Evolutionary conservation across 2,329 filamentous ascomycete species (phyloP).

Genomic region (Xylariaceae sp.): DNA sequence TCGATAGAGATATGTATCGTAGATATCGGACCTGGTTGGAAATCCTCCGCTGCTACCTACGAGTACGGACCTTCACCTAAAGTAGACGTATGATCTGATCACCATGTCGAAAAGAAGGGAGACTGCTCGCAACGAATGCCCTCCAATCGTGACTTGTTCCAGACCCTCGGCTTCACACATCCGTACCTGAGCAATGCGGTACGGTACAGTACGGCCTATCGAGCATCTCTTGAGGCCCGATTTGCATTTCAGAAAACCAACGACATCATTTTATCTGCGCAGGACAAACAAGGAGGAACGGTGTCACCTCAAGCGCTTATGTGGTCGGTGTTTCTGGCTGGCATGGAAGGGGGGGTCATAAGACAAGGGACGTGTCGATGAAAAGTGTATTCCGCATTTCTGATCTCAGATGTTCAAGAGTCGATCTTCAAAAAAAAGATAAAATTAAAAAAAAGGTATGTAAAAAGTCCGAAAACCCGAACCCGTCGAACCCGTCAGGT

Average conservation of each 20-base stretch:
- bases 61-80: background rate
- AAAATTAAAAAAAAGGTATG: no score
- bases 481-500: background rate
- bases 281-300: background rate
- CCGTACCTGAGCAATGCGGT: background rate
- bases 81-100: background rate
- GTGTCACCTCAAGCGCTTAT: background rate
- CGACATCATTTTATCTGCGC: no score
- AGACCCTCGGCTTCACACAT: background rate
- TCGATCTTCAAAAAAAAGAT: background rate
- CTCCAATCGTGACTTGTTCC: background rate
- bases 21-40: background rate
- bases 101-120: background rate
- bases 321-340: background rate
- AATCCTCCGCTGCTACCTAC: background rate
- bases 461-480: background rate
- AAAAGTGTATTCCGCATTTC: background rate
- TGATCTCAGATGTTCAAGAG: background rate
- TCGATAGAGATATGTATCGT: background rate
- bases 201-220: no score
- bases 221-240: no score
- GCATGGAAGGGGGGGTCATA: background rate
- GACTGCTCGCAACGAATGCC: background rate
- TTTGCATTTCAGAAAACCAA: no score
- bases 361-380: background rate